phyloP scores from a whole-genome alignment of 1,139 yeast genomes.

The Lodderomyces orthopsilosis region DNA sequence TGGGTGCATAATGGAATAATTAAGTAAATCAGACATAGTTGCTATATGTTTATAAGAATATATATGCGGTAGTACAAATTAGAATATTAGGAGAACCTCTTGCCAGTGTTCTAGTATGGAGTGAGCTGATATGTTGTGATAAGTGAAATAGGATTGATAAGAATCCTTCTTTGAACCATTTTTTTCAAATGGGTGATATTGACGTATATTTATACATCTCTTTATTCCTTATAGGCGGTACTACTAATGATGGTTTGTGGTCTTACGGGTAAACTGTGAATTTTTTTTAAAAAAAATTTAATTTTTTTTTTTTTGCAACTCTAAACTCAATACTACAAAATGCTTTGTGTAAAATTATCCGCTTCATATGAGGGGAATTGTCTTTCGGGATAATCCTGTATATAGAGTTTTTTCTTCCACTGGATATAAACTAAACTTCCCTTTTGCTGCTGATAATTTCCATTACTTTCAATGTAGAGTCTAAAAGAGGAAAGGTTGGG shows the following conservation, averaged over 20 bases:
- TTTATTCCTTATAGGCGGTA: neutral
- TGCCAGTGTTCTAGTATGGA: too few relatives aligned
- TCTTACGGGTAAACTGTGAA: conserved; percentile 1
- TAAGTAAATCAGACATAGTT: conserved; percentile 1
- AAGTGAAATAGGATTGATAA: too few relatives aligned
- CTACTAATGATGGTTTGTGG: neutral
- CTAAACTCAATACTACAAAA: neutral
- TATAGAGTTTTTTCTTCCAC: neutral
- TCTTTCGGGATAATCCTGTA: neutral
- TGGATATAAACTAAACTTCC: neutral
- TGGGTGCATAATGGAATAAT: conserved; percentile 2
- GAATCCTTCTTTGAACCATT: neutral
- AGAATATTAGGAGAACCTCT: neutral
- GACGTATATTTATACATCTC: neutral
- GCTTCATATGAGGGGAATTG: conserved; percentile 2
- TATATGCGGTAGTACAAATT: neutral
- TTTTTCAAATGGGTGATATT: neutral
- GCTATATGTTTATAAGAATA: neutral
- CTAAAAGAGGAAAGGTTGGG: too few relatives aligned
- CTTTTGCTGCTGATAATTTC: neutral
- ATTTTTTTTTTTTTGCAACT: neutral
- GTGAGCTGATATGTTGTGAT: too few relatives aligned
- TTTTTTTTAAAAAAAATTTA: neutral
- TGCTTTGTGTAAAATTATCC: neutral
- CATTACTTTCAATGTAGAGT: too few relatives aligned